These are phyloP conservation scores for Musa itinerans DNA, from an alignment of 176 grass and related monocot species.

Conservation along the genomic window DNA sequence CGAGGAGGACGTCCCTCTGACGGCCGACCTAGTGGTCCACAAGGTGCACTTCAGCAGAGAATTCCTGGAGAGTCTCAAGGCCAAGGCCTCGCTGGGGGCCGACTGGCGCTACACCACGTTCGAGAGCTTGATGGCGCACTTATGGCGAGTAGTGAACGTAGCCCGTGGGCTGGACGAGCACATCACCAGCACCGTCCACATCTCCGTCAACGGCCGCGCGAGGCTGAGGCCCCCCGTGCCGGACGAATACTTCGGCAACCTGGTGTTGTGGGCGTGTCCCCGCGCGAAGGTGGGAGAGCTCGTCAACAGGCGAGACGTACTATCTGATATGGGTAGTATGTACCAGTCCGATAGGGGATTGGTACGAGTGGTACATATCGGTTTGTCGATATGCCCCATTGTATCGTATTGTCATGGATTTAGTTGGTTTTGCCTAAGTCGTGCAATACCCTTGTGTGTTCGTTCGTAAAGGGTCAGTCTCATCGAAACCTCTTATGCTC, in stretches of 20 bases:
- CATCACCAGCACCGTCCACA: constrained; percentile 15
- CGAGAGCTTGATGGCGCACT: constrained; percentile 25
- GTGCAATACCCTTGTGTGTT: no score
- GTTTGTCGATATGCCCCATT: no score
- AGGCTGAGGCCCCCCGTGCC: constrained; percentile 18
- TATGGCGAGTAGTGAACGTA: constrained; percentile 26
- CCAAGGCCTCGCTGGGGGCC: constrained; percentile 10
- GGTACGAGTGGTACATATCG: no score
- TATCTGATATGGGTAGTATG: no score
- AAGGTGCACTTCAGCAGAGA: constrained; percentile 12
- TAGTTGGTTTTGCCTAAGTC: no score
- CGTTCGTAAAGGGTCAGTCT: no score
- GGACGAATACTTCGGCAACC: constrained; percentile 31
- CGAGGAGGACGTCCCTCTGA: not conserved
- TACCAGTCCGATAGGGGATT: no score
- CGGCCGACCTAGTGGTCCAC: not conserved
- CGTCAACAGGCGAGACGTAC: no score
- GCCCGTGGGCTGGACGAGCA: constrained; percentile 15
- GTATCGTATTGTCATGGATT: no score
- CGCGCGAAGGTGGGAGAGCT: no score
- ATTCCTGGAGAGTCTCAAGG: constrained; percentile 17
- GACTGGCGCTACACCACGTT: constrained; percentile 22
- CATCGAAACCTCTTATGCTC: no score
- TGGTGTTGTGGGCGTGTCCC: constrained; percentile 27
- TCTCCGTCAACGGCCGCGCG: constrained; percentile 27